Base-by-base conservation (phyloP, 805 yeast genomes). In the Starmerella bombi region DNA sequence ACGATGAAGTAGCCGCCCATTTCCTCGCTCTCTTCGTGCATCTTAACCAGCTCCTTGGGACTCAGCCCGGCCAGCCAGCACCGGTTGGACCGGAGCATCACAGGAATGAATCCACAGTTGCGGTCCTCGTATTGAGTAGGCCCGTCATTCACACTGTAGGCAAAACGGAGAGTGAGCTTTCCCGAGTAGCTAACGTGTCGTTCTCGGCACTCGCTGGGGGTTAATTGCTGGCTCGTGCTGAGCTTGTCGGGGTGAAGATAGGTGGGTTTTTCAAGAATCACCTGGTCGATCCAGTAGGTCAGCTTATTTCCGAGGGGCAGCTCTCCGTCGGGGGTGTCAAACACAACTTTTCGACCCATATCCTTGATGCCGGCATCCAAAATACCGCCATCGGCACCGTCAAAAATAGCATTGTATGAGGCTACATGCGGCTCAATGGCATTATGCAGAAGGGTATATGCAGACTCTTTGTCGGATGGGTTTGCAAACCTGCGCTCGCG, bases 361-460 rank as follows among this genome's bases (percentile, higher is more conserved):
- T 91, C 97, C 54, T 78, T 70, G 35, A 80, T 93, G 2, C 81
- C 96, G 38, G 79, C 64, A 59, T 86, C 84, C 45, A 91, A 67
- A 20, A 91, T 61, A 5, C 95, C 95, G 35, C 88, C 93, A 33
- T 69, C 76, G 19, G 81, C 75, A 33, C 94, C 94, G 43, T 82
- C 93, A 19, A 94, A 81, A 42, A 91, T 67, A 4, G 96, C 96
- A 67, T 91, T 80, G 69, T 91, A 91, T 1, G 97, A 88, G 7
- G 94, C 96, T 41, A 91, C 73, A 59, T 91, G 98, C 4, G 98
- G 98, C 42, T 75, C 75, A 31, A 91, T 91, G 14, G 98, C 97
- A 48, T 84, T 94, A 43, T 72, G 72, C 28, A 91, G 69, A 31
- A 85, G 63, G 14, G 95, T 94, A 54, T 65, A 88, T 6, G 82